phyloP scores from a whole-genome alignment of 768 basidiomycete species.

The Paxillus involutus region DNA sequence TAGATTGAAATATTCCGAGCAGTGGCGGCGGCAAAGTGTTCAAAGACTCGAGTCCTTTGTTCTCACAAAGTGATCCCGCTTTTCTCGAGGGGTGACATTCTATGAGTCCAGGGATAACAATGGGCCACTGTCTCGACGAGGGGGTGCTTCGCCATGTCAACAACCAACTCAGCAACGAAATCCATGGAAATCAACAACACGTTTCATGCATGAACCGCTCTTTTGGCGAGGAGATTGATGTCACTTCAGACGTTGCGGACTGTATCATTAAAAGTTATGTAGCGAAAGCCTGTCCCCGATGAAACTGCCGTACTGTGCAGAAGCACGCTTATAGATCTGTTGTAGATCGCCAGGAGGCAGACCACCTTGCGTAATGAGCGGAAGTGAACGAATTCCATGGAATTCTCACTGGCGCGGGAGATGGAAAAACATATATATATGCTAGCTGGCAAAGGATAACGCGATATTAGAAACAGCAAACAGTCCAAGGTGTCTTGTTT shows the following conservation, averaged over 20 bases:
- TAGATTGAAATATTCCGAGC: slow-evolving; percentile 23
- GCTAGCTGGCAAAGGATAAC: background rate
- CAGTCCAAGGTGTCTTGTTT: background rate
- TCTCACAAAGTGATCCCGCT: slow-evolving; percentile 2
- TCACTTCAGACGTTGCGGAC: slow-evolving; percentile 10
- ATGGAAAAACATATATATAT: too few relatives aligned
- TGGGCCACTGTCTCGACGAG: background rate
- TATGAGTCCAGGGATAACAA: background rate
- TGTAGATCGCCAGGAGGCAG: slow-evolving; percentile 1
- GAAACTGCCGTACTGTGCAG: slow-evolving; percentile 1
- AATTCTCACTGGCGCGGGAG: background rate
- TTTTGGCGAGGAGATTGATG: slow-evolving; percentile 17
- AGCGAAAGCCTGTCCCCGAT: slow-evolving; percentile 28
- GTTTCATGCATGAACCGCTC: slow-evolving; percentile 3
- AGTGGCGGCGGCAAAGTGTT: slow-evolving; percentile 18
- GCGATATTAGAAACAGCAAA: background rate
- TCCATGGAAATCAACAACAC: slow-evolving; percentile 10
- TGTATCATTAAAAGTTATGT: slow-evolving; percentile 11
- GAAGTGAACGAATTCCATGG: slow-evolving; percentile 23
- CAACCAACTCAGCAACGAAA: background rate
- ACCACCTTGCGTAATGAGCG: slow-evolving; percentile 26
- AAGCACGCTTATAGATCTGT: too few relatives aligned
- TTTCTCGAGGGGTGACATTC: slow-evolving; percentile 11
- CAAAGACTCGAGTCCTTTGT: slow-evolving; percentile 5
- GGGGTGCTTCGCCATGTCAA: slow-evolving; percentile 22